phyloP scores from a whole-genome alignment of 345 rosid species.

The Ailanthus altissimus region DNA sequence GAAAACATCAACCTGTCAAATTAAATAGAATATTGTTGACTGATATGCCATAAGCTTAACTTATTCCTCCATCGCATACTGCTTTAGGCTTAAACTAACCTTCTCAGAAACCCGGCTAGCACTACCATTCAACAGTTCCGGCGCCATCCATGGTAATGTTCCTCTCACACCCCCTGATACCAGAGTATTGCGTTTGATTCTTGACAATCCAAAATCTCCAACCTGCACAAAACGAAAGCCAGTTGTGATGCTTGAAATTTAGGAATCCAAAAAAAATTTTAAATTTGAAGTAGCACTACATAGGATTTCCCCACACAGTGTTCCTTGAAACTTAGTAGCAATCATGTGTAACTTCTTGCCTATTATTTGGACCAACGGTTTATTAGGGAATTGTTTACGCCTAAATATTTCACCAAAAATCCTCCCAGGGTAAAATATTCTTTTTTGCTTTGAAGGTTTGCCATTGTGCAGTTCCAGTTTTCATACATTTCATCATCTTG shows the following conservation, averaged over 20 bases:
- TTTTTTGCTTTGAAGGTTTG: slow-evolving; percentile 3
- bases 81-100: slow-evolving; percentile 31
- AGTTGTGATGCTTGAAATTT: not conserved
- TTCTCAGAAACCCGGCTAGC: slow-evolving; percentile 66
- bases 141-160: slow-evolving; percentile 79
- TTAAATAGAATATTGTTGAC: slow-evolving; percentile 10
- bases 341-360: not conserved
- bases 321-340: not conserved
- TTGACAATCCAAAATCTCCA: slow-evolving; percentile 73
- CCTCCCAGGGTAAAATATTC: not conserved
- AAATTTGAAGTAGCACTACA: not conserved
- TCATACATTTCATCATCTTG: not conserved
- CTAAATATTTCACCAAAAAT: slow-evolving; percentile 1
- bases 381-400: not conserved
- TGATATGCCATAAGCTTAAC: not conserved
- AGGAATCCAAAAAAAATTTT: not conserved
- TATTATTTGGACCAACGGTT: slow-evolving; percentile 4
- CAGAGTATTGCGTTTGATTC: slow-evolving; percentile 66
- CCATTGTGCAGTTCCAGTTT: not conserved
- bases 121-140: slow-evolving; percentile 68
- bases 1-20: slow-evolving; percentile 58
- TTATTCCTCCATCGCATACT: not conserved
- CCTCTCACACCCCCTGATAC: slow-evolving; percentile 79
- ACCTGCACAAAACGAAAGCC: slow-evolving; percentile 35
- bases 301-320: not conserved